A percentile compares a stretch with the other conserved stretches of the same genome.
These are phyloP conservation scores for Rostrohypoxylon terebratum DNA, from an alignment of 495 filamentous ascomycete genomes.

Conservation along the genomic window DNA sequence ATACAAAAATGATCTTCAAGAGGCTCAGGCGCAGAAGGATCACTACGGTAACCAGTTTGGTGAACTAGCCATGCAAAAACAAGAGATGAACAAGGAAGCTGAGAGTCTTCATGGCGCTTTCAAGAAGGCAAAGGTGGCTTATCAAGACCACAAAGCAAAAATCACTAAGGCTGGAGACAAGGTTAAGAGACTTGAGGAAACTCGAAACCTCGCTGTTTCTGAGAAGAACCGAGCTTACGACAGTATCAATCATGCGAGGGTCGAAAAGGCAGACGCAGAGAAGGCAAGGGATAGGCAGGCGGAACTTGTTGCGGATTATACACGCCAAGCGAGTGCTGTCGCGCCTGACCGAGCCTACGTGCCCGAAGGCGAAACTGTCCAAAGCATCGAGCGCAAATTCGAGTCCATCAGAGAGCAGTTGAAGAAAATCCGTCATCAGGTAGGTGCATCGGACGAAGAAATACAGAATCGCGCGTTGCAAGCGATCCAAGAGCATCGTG, in stretches of 20 bases:
- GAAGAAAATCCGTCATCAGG: slow-evolving; percentile 60
- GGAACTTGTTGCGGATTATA: slow-evolving; percentile 65
- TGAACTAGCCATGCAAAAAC: slow-evolving; percentile 50
- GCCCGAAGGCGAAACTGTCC: slow-evolving; percentile 72
- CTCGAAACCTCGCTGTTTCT: slow-evolving; percentile 65
- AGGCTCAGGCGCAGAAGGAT: slow-evolving; percentile 47
- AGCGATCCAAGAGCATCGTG: slow-evolving; percentile 52
- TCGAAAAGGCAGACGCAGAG: slow-evolving; percentile 60
- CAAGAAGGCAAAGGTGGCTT: slow-evolving; percentile 49
- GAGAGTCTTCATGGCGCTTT: slow-evolving; percentile 47
- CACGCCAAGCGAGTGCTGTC: slow-evolving; percentile 66
- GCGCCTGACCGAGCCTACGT: slow-evolving; percentile 71
- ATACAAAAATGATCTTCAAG: slow-evolving; percentile 50
- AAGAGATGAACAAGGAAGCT: slow-evolving; percentile 51
- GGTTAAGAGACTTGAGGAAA: slow-evolving; percentile 59
- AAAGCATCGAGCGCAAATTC: slow-evolving; percentile 73
- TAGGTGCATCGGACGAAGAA: slow-evolving; percentile 74
- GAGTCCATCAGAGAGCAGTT: slow-evolving; percentile 69
- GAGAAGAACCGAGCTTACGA: slow-evolving; percentile 75
- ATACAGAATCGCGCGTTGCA: slow-evolving; percentile 62
- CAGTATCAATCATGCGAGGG: slow-evolving; percentile 61
- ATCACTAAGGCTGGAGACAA: slow-evolving; percentile 71
- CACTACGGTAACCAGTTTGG: slow-evolving; percentile 59
- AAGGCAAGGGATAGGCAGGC: slow-evolving; percentile 60
- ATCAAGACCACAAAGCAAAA: slow-evolving; percentile 59